Evolutionary conservation across 768 basidiomycete genomes (phyloP), one percentile per base, ranked within the genome.

Genomic region (Kwoniella shandongensis): DNA sequence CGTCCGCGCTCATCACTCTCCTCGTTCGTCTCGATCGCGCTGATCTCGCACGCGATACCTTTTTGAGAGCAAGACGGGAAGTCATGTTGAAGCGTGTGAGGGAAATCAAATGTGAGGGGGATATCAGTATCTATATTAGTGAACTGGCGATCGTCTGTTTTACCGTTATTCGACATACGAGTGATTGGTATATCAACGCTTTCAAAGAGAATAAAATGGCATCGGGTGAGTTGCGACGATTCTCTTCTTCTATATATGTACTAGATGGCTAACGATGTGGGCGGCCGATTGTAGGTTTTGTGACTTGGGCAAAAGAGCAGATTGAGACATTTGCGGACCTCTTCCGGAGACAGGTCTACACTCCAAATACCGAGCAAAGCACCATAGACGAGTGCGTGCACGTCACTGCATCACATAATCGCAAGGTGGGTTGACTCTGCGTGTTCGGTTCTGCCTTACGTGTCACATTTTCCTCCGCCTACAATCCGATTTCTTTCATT

Each of bases 191-290:
- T 76, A 80, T 97, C 65, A 86, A 88, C 0, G 92, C 91, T 54
- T 99, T 96, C 78, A 89, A 87, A 76, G 96, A 97, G 76, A 92
- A 96, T 72, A 86, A 91, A 63, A 89, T 89, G 61, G 88, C 94
- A 0, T 93, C 91, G 56, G 83, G 94, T 94, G 66, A 62, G 89
- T 81, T 6, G 17, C 26, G n/a, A 22, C 23, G 15, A 44, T 46
- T 2, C 25, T 13, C 22, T 44, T 44, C 22, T 12, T 12, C 6
- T 25, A 6, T 5, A 17, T n/a, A 7, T 8, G n/a, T 44, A 8
- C 5, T 4, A 4, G 20, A 23, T 46, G 17, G 17, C 17, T 32
- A n/a, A 18, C 47, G 18, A 15, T n/a, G n/a, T n/a, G n/a, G n/a
- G n/a, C n/a, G n/a, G n/a, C n/a, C n/a, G n/a, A n/a, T n/a, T n/a